A percentile compares a stretch with the other conserved stretches of the same genome.
These are phyloP conservation scores for Chaetomium fimeti DNA, from an alignment of 495 filamentous ascomycete genomes.

Conservation along the genomic window DNA sequence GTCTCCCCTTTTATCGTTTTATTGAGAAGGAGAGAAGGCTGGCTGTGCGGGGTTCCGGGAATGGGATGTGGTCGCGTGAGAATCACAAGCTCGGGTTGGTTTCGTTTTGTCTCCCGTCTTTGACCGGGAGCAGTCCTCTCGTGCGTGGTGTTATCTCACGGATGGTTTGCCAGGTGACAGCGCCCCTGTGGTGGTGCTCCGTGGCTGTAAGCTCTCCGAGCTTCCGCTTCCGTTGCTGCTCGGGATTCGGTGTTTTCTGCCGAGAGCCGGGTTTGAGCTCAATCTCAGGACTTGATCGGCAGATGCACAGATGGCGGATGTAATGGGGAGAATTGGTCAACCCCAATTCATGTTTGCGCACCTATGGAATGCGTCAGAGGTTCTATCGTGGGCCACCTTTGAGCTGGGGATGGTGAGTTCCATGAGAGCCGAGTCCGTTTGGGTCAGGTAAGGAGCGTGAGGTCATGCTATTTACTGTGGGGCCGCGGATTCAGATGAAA, in stretches of 20 bases:
- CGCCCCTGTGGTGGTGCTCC: neutral
- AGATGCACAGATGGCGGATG: neutral
- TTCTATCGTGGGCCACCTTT: slow-evolving; percentile 12
- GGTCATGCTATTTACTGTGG: neutral
- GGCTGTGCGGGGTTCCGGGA: neutral
- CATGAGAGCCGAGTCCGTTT: too few species aligned
- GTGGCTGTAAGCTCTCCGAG: neutral
- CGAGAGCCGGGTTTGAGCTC: neutral
- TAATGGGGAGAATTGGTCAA: neutral
- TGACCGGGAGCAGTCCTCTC: neutral
- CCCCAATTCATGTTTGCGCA: neutral
- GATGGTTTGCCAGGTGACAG: neutral
- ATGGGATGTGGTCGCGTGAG: neutral
- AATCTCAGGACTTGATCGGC: neutral
- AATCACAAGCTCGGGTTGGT: neutral
- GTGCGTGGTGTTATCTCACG: neutral
- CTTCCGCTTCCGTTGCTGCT: neutral
- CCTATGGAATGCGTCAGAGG: slow-evolving; percentile 20
- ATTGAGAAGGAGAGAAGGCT: neutral
- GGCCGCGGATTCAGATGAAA: neutral
- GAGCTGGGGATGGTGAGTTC: too few species aligned
- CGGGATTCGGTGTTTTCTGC: slow-evolving; percentile 1
- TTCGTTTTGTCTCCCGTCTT: neutral
- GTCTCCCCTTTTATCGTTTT: too few species aligned
- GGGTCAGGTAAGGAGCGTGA: neutral